Base-by-base conservation (phyloP, 1,284 basidiomycete genomes). In the Polyporus tsugae region DNA sequence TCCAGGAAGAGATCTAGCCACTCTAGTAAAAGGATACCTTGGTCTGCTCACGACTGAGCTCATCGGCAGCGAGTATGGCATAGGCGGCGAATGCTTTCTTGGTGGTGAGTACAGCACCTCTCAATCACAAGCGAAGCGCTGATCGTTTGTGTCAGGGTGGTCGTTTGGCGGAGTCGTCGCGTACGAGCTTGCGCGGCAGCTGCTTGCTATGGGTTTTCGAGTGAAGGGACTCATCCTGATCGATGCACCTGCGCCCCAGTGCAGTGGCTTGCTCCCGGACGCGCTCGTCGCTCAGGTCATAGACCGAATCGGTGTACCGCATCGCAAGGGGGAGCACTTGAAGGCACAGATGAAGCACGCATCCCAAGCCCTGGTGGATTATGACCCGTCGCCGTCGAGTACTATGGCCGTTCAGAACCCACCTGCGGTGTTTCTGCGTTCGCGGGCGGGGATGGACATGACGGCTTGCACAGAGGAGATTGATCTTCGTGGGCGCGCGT, bases 161-260 rank as follows among this genome's bases (percentile, higher is more conserved):
- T 93, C 91, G 5, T 91, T 93, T 74, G 91, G 91, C 19, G 91
- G 91, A 4, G 85, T 92, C 11, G 85, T 88, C 0, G 89, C 91
- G 0, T 91, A 87, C 73, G 90, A 92, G 73, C 79, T 86, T 6
- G 86, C 89, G n/a, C 83, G 82, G 1, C 83, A 86, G 46, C 82
- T 92, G n/a, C 72, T 76, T 19, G 72, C 72, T 11, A 78, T 72
- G 9, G 87, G 86, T 1, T 72, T 84, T 13, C 67, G 70, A 1
- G 86, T 90, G 19, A 79, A 81, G 65, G 91, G 90, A 0, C 80
- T 93, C 53, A 72, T 92, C 5, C 80, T 92, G 68, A 88, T 93
- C 72, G 91, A 93, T 75, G 84, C 89, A 0, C 90, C 91, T 0
- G 80, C 81, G 66, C 91, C 91, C 0, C 76, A 82, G 19, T 78